Evolutionary conservation across 2,329 filamentous ascomycete genomes (phyloP).

Genomic region (Thielaviopsis euricoi): DNA sequence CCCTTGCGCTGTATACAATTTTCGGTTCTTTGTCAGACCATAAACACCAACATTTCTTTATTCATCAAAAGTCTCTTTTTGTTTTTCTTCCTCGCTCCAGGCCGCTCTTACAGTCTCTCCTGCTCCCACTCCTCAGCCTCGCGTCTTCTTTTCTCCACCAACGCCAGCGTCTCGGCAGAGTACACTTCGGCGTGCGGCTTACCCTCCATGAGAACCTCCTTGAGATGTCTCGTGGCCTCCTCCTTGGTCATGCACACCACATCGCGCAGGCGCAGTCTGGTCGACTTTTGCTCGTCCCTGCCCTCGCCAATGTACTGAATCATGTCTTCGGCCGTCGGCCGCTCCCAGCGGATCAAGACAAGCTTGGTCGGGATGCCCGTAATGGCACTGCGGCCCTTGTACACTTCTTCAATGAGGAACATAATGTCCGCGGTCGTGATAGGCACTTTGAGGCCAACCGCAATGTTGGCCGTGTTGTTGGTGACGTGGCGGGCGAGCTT

Average conservation of each 20-base stretch:
- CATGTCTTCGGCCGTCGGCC: constrained; percentile 38
- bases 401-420: constrained; percentile 83
- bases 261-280: constrained; percentile 51
- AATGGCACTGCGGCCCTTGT: constrained; percentile 63
- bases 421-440: constrained; percentile 66
- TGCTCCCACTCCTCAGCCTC: constrained; percentile 48
- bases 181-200: constrained; percentile 60
- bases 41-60: too few species aligned
- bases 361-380: constrained; percentile 69
- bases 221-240: constrained; percentile 66
- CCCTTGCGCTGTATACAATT: too few species aligned
- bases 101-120: too few species aligned
- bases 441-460: constrained; percentile 61
- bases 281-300: constrained; percentile 59
- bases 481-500: constrained; percentile 40
- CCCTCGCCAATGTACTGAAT: constrained; percentile 43
- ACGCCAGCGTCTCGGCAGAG: constrained; percentile 44
- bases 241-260: constrained; percentile 89
- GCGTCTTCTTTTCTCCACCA: constrained; percentile 47
- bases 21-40: too few species aligned
- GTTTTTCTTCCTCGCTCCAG: too few species aligned
- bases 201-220: constrained; percentile 54
- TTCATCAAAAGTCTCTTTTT: too few species aligned
- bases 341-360: constrained; percentile 64
- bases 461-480: constrained; percentile 22